These are phyloP conservation scores for Fusarium torulosum DNA, from an alignment of 2,329 filamentous ascomycete genomes.

Conservation along the genomic window DNA sequence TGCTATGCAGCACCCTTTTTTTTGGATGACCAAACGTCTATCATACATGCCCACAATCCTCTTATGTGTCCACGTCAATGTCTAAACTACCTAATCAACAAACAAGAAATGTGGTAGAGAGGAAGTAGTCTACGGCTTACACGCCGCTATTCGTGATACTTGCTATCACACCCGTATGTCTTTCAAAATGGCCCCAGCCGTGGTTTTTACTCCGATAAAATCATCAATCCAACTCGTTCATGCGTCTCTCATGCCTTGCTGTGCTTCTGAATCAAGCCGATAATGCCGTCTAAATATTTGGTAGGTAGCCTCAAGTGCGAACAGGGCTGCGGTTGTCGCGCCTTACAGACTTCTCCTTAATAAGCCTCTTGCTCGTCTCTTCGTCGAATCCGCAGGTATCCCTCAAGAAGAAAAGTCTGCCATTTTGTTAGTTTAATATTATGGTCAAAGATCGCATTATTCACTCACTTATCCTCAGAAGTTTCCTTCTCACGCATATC, in stretches of 20 bases:
- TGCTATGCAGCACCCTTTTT: slow-evolving; percentile 1
- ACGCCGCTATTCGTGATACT: slow-evolving; percentile 17
- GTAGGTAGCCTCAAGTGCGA: slow-evolving; percentile 32
- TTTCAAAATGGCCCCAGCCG: slow-evolving; percentile 21
- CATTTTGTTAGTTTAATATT: slow-evolving; percentile 39
- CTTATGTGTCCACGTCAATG: slow-evolving; percentile 36
- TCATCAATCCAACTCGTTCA: slow-evolving; percentile 33
- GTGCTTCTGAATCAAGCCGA: background rate
- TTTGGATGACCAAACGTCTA: slow-evolving; percentile 44
- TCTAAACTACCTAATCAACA: slow-evolving; percentile 42
- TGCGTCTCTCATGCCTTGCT: slow-evolving; percentile 14
- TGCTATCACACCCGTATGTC: slow-evolving; percentile 22
- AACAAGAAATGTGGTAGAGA: slow-evolving; percentile 28
- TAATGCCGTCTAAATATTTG: slow-evolving; percentile 6
- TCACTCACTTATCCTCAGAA: slow-evolving; percentile 80
- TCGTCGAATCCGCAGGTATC: slow-evolving; percentile 66
- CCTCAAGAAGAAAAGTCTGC: slow-evolving; percentile 64
- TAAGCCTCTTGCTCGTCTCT: slow-evolving; percentile 62
- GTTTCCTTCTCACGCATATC: slow-evolving; percentile 76
- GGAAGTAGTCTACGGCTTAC: slow-evolving; percentile 33
- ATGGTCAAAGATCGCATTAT: background rate
- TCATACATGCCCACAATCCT: slow-evolving; percentile 40
- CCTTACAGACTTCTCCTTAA: slow-evolving; percentile 56
- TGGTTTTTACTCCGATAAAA: slow-evolving; percentile 38
- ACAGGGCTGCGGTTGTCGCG: slow-evolving; percentile 47